These are phyloP conservation scores for Skeletonema grethae DNA, from an alignment of 108 stramenopile genomes.

Conservation along the genomic window DNA sequence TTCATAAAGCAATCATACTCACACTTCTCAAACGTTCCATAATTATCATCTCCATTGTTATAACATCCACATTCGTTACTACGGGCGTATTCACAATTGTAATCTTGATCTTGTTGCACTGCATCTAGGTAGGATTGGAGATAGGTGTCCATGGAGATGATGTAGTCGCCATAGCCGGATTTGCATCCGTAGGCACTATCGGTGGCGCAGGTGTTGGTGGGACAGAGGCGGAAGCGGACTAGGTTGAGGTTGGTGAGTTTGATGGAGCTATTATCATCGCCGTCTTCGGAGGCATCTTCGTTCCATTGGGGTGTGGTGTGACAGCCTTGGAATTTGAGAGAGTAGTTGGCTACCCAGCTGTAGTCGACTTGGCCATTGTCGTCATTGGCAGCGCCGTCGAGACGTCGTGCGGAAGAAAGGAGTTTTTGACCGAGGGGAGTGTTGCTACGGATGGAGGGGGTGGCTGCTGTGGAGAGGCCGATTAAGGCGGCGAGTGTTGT, in stretches of 20 bases:
- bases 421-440: slow-evolving; percentile 56
- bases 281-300: slow-evolving; percentile 55
- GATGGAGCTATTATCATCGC: slow-evolving; percentile 36
- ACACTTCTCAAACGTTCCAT: slow-evolving; percentile 55
- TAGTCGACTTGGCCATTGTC: slow-evolving; percentile 49
- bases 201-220: slow-evolving; percentile 58
- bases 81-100: slow-evolving; percentile 48
- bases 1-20: slow-evolving; percentile 68
- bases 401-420: slow-evolving; percentile 63
- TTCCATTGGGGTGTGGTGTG: slow-evolving; percentile 83
- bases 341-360: slow-evolving; percentile 43
- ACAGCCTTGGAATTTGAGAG: slow-evolving; percentile 81
- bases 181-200: slow-evolving; percentile 63
- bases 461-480: slow-evolving; percentile 19
- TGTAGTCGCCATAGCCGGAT: slow-evolving; percentile 79
- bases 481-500: slow-evolving; percentile 16
- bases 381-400: slow-evolving; percentile 45
- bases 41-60: slow-evolving; percentile 57
- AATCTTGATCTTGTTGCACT: slow-evolving; percentile 55
- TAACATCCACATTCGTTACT: slow-evolving; percentile 6
- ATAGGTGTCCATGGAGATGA: slow-evolving; percentile 83
- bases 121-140: slow-evolving; percentile 62
- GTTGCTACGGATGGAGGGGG: slow-evolving; percentile 43
- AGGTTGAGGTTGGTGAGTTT: slow-evolving; percentile 74
- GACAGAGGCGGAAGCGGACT: slow-evolving; percentile 85